Evolutionary conservation across 352 stramenopile genomes (phyloP).

Genomic region (Globisporangium cystogenes): DNA sequence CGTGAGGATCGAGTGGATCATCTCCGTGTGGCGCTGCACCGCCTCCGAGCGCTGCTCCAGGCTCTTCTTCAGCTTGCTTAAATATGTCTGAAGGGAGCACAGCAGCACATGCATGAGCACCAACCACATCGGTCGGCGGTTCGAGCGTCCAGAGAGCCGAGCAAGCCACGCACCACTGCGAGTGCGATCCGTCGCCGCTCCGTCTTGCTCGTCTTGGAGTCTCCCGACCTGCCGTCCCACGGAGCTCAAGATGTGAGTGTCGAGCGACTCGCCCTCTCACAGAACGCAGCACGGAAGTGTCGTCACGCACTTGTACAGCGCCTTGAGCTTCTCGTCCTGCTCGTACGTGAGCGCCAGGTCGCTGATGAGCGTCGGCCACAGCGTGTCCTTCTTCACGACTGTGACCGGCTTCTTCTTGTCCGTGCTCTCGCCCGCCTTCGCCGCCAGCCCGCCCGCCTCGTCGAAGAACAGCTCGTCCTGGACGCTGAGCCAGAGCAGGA

Average conservation of each 20-base stretch:
- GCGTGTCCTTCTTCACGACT: conserved; percentile 75
- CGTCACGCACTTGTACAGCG: conserved; percentile 84
- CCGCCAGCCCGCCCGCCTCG: conserved; percentile 39
- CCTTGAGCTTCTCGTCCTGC: conserved; percentile 87
- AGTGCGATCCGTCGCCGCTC: conserved; percentile 77
- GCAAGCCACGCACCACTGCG: conserved; percentile 49
- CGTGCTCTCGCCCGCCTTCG: conserved; percentile 39
- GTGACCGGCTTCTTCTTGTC: conserved; percentile 67
- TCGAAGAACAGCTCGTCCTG: conserved; percentile 85
- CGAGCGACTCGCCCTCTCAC: neutral
- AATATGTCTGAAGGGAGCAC: conserved; percentile 64
- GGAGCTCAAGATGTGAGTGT: neutral
- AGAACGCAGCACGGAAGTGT: neutral
- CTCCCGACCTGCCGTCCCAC: conserved; percentile 40
- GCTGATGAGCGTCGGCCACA: conserved; percentile 73
- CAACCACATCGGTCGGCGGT: no score
- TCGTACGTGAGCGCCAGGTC: conserved; percentile 85
- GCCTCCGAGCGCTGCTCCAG: conserved; percentile 73
- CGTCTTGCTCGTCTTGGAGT: conserved; percentile 80
- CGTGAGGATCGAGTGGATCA: conserved; percentile 82
- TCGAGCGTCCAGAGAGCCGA: no score
- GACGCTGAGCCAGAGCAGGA: conserved; percentile 86
- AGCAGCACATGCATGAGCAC: neutral
- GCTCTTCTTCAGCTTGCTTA: conserved; percentile 85
- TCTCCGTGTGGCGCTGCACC: conserved; percentile 75